Evolutionary conservation across 1,284 basidiomycete genomes (phyloP).

Genomic region (Apiotrichum laibachii): DNA sequence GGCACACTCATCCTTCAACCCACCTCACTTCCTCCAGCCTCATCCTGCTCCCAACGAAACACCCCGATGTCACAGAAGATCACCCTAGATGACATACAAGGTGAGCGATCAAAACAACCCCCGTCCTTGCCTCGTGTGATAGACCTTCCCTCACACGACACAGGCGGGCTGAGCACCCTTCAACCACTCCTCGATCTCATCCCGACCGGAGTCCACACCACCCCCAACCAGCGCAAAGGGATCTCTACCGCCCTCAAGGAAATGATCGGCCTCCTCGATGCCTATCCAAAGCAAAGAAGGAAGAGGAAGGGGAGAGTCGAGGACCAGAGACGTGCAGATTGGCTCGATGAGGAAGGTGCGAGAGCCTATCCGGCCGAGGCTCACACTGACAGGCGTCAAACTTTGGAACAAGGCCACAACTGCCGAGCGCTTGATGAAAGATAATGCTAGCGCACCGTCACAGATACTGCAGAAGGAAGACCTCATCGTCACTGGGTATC

Average conservation of each 20-base stretch:
- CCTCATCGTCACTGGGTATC: slow-evolving; percentile 1
- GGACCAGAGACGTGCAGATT: slow-evolving; percentile 3
- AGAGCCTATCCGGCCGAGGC: not conserved
- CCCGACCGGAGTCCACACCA: slow-evolving; percentile 7
- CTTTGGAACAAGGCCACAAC: slow-evolving; percentile 10
- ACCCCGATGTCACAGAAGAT: too few species aligned
- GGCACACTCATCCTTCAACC: too few species aligned
- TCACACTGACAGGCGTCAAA: slow-evolving; percentile 8
- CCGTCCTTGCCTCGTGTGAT: not conserved
- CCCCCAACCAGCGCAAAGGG: not conserved
- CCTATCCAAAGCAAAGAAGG: not conserved
- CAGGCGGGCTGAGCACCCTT: slow-evolving; percentile 6
- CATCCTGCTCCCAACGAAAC: too few species aligned
- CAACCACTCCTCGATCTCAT: not conserved
- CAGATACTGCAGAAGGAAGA: not conserved
- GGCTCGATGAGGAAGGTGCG: slow-evolving; percentile 14
- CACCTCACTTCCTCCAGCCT: too few species aligned
- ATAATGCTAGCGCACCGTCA: not conserved
- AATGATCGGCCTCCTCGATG: not conserved
- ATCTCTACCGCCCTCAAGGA: not conserved
- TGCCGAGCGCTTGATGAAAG: not conserved
- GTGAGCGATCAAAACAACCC: too few species aligned
- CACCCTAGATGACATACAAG: too few species aligned
- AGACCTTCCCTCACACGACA: not conserved
- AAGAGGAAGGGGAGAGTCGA: slow-evolving; percentile 7